Conservation (phyloP, 768 basidiomycete genomes). For the Russula brevipes region DNA sequence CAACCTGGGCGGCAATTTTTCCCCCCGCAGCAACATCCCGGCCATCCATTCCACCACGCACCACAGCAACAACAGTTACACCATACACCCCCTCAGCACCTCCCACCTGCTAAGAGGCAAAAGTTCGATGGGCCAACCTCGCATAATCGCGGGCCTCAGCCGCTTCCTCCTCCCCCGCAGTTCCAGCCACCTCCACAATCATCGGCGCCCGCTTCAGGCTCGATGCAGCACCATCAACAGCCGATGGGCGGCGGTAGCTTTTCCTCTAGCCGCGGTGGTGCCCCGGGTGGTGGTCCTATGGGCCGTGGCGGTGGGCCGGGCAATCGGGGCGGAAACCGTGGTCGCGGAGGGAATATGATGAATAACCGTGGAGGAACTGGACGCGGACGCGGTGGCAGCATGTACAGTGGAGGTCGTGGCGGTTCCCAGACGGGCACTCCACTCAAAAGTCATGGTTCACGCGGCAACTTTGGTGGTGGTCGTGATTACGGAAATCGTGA, state of each 20-base stretch:
- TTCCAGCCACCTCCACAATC: slow-evolving; percentile 58
- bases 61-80: slow-evolving; percentile 41
- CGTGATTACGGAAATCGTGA: slow-evolving; percentile 52
- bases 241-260: slow-evolving; percentile 26
- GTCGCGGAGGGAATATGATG: slow-evolving; percentile 50
- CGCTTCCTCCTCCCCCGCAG: slow-evolving; percentile 58
- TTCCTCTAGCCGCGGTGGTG: slow-evolving; percentile 37
- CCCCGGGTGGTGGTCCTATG: slow-evolving; percentile 35
- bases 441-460: slow-evolving; percentile 58
- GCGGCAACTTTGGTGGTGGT: slow-evolving; percentile 60
- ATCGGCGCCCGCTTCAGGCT: slow-evolving; percentile 28
- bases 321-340: slow-evolving; percentile 38
- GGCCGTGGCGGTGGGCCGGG: slow-evolving; percentile 42
- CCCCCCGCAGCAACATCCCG: slow-evolving; percentile 41
- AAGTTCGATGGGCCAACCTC: slow-evolving; percentile 57
- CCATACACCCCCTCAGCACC: slow-evolving; percentile 69
- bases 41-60: slow-evolving; percentile 36
- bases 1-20: slow-evolving; percentile 45
- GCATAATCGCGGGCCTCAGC: slow-evolving; percentile 49
- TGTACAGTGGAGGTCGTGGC: slow-evolving; percentile 41
- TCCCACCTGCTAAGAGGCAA: slow-evolving; percentile 89
- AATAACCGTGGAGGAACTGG: slow-evolving; percentile 37
- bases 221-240: slow-evolving; percentile 37
- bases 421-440: slow-evolving; percentile 40
- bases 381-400: slow-evolving; percentile 37